A percentile compares a stretch with the other conserved stretches of the same genome.
phyloP scores from a whole-genome alignment of 2,329 filamentous ascomycete genomes.

The Neonectria coccinea region DNA sequence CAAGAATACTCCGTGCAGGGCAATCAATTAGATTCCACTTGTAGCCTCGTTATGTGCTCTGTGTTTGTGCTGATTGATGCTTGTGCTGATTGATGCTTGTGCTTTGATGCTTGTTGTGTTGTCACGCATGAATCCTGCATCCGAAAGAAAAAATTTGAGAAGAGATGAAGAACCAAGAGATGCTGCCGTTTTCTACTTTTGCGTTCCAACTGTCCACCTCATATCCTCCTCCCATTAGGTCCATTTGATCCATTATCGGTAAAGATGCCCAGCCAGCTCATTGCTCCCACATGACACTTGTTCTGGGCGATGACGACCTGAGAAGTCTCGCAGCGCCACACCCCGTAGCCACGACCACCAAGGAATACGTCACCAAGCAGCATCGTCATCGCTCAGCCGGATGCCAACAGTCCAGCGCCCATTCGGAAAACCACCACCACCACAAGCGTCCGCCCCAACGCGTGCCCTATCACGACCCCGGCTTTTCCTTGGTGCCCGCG shows the following conservation, averaged over 20 bases:
- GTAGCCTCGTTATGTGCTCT: not conserved
- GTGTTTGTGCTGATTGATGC: not conserved
- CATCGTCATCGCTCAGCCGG: conserved; percentile 38
- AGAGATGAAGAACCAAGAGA: not conserved
- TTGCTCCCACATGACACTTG: not conserved
- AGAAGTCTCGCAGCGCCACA: conserved; percentile 36
- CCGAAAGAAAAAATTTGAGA: not conserved
- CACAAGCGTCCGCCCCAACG: conserved; percentile 22
- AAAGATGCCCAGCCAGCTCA: not conserved
- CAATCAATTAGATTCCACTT: not conserved
- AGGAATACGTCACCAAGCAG: conserved; percentile 41
- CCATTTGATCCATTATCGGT: not conserved
- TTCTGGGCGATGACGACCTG: not conserved
- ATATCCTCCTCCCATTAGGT: not conserved
- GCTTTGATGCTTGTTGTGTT: not conserved
- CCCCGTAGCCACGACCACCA: not conserved
- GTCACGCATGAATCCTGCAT: not conserved
- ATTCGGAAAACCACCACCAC: conserved; percentile 15
- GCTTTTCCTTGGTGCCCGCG: conserved; percentile 9
- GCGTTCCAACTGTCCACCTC: not conserved
- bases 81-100: no score
- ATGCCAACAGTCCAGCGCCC: conserved; percentile 15
- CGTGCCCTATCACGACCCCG: conserved; percentile 23
- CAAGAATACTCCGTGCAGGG: not conserved
- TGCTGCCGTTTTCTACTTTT: conserved; percentile 25